These are phyloP conservation scores for Apophysomyces sp. DNA, from an alignment of 371 early-diverging fungal species.

Conservation along the genomic window DNA sequence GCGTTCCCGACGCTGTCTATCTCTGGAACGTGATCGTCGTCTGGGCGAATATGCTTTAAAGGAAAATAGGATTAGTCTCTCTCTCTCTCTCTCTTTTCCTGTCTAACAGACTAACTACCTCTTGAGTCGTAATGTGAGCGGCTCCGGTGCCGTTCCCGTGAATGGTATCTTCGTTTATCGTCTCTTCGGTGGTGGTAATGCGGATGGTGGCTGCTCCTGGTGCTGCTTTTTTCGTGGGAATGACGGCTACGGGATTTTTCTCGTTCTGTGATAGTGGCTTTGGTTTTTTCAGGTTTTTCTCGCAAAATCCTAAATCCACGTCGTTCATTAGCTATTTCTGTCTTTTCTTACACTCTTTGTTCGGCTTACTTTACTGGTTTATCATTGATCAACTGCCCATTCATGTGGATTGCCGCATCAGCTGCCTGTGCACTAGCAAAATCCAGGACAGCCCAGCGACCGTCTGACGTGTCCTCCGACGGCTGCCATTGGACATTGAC, in stretches of 20 bases:
- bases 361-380: slow-evolving; percentile 26
- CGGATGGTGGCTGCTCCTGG: neutral
- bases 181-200: neutral
- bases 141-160: neutral
- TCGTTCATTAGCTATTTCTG: neutral
- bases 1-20: neutral
- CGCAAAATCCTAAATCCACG: neutral
- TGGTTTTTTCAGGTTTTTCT: neutral
- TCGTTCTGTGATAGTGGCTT: neutral
- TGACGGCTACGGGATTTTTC: neutral
- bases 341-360: neutral
- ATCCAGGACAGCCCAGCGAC: slow-evolving; percentile 75
- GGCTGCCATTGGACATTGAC: slow-evolving; percentile 19
- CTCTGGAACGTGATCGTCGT: neutral
- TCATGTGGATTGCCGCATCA: slow-evolving; percentile 58
- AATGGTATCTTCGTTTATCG: neutral
- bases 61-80: neutral
- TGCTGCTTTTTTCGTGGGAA: neutral
- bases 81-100: neutral
- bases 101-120: neutral
- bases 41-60: neutral
- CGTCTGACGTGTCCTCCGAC: slow-evolving; percentile 53
- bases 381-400: slow-evolving; percentile 55
- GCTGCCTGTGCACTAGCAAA: slow-evolving; percentile 62
- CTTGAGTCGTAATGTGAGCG: neutral